Evolutionary conservation across 73 alveolate species (phyloP).

Genomic region (Paramecium sonneborni): DNA sequence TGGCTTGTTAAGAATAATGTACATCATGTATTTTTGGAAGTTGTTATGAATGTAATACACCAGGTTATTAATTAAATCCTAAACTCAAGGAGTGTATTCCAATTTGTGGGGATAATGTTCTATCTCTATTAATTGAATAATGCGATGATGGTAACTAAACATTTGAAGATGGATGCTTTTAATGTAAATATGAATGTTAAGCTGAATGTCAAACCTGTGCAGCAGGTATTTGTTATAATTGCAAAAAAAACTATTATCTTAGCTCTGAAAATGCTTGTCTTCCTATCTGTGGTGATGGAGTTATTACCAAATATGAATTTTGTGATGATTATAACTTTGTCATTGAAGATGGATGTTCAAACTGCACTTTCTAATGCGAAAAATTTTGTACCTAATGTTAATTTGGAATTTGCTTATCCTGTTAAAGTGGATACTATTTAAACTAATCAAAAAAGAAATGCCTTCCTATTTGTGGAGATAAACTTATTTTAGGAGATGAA

Average conservation of each 20-base stretch:
- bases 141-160: neutral
- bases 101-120: slow-evolving; percentile 57
- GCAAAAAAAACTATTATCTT: neutral
- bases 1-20: neutral
- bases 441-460: neutral
- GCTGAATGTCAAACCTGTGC: neutral
- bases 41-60: neutral
- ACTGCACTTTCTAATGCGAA: slow-evolving; percentile 42
- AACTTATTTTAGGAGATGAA: neutral
- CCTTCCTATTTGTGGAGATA: slow-evolving; percentile 53
- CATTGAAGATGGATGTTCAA: slow-evolving; percentile 75
- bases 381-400: slow-evolving; percentile 39
- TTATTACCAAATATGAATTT: neutral
- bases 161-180: neutral
- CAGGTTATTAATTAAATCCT: neutral
- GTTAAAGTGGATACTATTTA: neutral
- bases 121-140: neutral
- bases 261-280: neutral
- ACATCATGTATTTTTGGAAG: neutral
- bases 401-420: neutral
- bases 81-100: neutral
- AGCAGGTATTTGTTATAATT: neutral
- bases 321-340: slow-evolving; percentile 78
- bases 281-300: neutral
- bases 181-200: neutral